These are phyloP conservation scores for Termitomyces eurrhizus DNA, from an alignment of 768 basidiomycete genomes.

Conservation along the genomic window DNA sequence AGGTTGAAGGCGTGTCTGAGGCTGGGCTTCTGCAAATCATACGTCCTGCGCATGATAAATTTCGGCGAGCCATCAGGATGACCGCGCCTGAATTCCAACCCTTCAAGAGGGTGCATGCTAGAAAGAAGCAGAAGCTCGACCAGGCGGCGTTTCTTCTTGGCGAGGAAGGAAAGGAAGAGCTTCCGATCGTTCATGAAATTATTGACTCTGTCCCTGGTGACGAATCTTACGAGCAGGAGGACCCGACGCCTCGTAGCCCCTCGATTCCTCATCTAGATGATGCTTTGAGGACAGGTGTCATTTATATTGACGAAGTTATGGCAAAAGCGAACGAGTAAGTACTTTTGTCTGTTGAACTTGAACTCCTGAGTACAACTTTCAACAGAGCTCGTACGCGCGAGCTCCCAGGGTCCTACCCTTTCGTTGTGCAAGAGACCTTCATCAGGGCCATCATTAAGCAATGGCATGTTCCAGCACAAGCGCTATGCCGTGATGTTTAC, in stretches of 20 bases:
- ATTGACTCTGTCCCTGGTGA: slow-evolving; percentile 2
- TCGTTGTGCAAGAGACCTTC: slow-evolving; percentile 49
- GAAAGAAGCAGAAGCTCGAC: slow-evolving; percentile 11
- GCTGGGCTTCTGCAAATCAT: slow-evolving; percentile 56
- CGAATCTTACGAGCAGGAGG: neutral
- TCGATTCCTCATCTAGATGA: neutral
- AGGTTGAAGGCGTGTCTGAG: slow-evolving; percentile 52
- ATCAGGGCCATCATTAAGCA: slow-evolving; percentile 39
- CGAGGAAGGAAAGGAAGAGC: slow-evolving; percentile 31
- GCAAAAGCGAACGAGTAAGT: slow-evolving; percentile 43
- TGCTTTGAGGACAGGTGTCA: slow-evolving; percentile 11
- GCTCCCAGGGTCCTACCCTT: slow-evolving; percentile 64
- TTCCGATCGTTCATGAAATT: neutral
- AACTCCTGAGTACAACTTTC: neutral
- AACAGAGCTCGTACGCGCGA: slow-evolving; percentile 66
- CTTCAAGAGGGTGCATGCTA: slow-evolving; percentile 24
- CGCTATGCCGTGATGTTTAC: slow-evolving; percentile 40
- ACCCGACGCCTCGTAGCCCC: neutral
- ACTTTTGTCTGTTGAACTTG: neutral
- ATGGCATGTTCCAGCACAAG: slow-evolving; percentile 47
- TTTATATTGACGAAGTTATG: slow-evolving; percentile 54
- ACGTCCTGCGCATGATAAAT: slow-evolving; percentile 42
- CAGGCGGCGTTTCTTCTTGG: slow-evolving; percentile 29
- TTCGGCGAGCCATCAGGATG: slow-evolving; percentile 40
- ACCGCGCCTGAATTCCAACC: slow-evolving; percentile 62